Evolutionary conservation across 2,329 filamentous ascomycete genomes (phyloP).

Genomic region (Colletotrichum zoysiae): DNA sequence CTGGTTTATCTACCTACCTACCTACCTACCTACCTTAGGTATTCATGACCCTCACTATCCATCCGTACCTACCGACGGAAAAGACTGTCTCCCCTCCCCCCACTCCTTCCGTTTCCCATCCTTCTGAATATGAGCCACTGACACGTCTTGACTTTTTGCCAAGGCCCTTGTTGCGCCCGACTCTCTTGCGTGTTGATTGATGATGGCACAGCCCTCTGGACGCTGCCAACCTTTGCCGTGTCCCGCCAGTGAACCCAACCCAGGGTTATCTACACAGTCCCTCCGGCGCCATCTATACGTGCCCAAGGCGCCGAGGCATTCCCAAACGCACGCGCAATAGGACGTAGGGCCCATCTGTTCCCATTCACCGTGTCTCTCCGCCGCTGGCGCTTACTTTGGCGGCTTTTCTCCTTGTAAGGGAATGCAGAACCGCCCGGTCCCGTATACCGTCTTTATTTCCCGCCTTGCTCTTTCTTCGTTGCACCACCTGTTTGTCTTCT

Average conservation of each 20-base stretch:
- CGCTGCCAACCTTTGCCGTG: conserved; percentile 15
- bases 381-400: conserved; percentile 16
- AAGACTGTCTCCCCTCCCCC: too few species aligned
- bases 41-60: too few species aligned
- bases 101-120: not conserved
- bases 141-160: conserved; percentile 32
- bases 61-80: too few species aligned
- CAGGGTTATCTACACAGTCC: not conserved
- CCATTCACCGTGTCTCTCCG: not conserved
- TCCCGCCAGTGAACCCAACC: not conserved
- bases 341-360: conserved; percentile 7
- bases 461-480: not conserved
- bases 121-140: not conserved
- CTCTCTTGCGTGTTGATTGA: conserved; percentile 32
- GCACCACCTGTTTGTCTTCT: not conserved
- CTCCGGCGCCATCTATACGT: not conserved
- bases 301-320: not conserved
- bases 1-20: too few species aligned
- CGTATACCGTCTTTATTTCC: not conserved
- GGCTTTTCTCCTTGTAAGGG: conserved; percentile 13
- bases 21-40: not conserved
- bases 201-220: conserved; percentile 30
- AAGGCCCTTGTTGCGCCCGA: conserved; percentile 21
- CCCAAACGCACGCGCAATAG: conserved; percentile 5
- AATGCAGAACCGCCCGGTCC: conserved; percentile 11